Percentiles rank a stretch among this genome's conserved stretches.
Evolutionary conservation across 2,329 filamentous ascomycete species (phyloP).

Genomic region (Mollisiaceae sp.): DNA sequence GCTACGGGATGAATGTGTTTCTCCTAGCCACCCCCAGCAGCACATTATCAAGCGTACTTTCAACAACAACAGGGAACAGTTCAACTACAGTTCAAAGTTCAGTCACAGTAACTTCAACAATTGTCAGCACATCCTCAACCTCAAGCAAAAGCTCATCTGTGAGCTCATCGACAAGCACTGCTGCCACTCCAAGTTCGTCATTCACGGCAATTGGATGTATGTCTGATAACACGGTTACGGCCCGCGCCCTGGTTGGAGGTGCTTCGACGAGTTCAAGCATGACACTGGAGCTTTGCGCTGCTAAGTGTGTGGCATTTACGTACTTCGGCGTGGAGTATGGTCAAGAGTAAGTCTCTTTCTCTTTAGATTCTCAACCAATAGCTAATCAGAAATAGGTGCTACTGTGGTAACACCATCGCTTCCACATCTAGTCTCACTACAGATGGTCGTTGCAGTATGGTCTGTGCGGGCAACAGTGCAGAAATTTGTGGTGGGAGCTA

Average conservation of each 20-base stretch:
- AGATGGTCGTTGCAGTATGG: slow-evolving; percentile 26
- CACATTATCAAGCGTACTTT: too few relatives aligned
- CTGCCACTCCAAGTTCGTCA: slow-evolving; percentile 30
- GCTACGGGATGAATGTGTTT: slow-evolving; percentile 6
- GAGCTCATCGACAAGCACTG: too few relatives aligned
- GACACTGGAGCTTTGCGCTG: slow-evolving; percentile 31
- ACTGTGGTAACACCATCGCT: slow-evolving; percentile 24
- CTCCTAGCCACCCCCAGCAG: too few relatives aligned
- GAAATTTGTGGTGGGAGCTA: slow-evolving; percentile 17
- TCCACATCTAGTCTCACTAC: slow-evolving; percentile 11
- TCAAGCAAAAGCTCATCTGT: too few relatives aligned
- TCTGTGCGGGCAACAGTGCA: slow-evolving; percentile 15
- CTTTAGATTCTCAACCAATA: too few relatives aligned
- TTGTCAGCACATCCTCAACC: too few relatives aligned
- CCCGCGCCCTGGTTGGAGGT: slow-evolving; percentile 4
- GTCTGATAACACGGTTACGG: slow-evolving; percentile 12
- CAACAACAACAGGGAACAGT: too few relatives aligned
- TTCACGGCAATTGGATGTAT: slow-evolving; percentile 44
- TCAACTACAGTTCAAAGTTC: too few relatives aligned
- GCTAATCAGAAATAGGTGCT: neutral
- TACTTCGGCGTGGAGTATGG: slow-evolving; percentile 40
- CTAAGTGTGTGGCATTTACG: slow-evolving; percentile 21
- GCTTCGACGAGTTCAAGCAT: neutral
- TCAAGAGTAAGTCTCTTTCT: neutral
- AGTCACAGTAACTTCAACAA: too few relatives aligned